These are phyloP conservation scores for Alternaria dauci DNA, from an alignment of 2,329 filamentous ascomycete genomes.

Conservation along the genomic window DNA sequence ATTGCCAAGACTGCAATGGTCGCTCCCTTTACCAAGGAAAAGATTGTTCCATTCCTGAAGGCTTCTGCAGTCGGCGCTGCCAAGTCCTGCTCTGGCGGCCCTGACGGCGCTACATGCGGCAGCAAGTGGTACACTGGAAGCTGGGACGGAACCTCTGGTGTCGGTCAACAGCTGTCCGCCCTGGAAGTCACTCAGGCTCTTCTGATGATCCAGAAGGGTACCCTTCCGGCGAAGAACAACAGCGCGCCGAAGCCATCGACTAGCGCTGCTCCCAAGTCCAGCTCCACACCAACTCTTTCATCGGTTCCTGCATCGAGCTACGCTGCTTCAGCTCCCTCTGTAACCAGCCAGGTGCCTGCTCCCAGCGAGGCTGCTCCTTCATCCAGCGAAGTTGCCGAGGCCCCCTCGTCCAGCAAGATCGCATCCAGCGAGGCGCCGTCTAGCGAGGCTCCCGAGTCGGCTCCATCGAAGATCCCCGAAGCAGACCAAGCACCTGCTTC, in stretches of 20 bases:
- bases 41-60: conserved; percentile 51
- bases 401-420: conserved; percentile 6
- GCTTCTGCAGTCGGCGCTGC: conserved; percentile 55
- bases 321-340: not conserved
- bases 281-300: conserved; percentile 19
- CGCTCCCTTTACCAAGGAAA: conserved; percentile 53
- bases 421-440: conserved; percentile 12
- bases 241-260: conserved; percentile 29
- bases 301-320: conserved; percentile 15
- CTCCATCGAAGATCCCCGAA: conserved; percentile 18
- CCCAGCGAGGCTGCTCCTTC: conserved; percentile 7
- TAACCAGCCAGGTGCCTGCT: conserved; percentile 13
- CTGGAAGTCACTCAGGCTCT: conserved; percentile 57
- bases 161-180: conserved; percentile 57
- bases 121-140: conserved; percentile 56
- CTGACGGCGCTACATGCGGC: conserved; percentile 54
- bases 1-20: conserved; percentile 56
- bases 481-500: conserved; percentile 7
- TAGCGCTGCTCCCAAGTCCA: conserved; percentile 26
- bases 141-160: conserved; percentile 53
- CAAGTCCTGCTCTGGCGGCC: conserved; percentile 54
- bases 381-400: conserved; percentile 4
- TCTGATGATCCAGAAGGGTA: conserved; percentile 45
- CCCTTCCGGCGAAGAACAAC: conserved; percentile 40
- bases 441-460: not conserved